These are phyloP conservation scores for Coemansia sp. DNA, from an alignment of 192 early-diverging fungal species.

Conservation along the genomic window DNA sequence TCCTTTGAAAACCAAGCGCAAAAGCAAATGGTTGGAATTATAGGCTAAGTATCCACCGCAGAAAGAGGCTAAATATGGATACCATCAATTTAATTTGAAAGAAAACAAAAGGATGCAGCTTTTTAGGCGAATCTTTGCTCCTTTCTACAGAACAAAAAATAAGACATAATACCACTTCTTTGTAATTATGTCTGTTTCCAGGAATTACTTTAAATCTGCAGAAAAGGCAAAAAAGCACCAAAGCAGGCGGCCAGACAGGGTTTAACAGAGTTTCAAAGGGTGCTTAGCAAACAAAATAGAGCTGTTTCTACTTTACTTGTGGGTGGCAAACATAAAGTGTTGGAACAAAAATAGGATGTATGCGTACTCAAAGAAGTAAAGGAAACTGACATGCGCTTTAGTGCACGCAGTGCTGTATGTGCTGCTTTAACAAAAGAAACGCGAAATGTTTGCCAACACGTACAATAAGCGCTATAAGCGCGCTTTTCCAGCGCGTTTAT, in stretches of 20 bases:
- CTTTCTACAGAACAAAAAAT: neutral
- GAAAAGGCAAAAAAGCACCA: conserved; percentile 7
- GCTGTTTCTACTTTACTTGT: neutral
- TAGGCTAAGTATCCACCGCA: neutral
- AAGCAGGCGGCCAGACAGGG: neutral
- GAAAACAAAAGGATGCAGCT: neutral
- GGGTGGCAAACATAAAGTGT: neutral
- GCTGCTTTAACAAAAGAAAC: neutral
- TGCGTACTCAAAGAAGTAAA: conserved; percentile 4
- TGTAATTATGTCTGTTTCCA: conserved; percentile 7
- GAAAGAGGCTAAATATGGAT: neutral
- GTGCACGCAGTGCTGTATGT: neutral
- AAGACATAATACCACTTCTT: neutral
- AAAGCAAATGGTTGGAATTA: neutral
- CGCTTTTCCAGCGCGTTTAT: neutral
- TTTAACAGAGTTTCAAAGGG: neutral
- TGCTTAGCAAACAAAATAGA: conserved; percentile 1
- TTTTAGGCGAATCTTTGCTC: neutral
- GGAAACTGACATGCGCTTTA: neutral
- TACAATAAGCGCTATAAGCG: neutral
- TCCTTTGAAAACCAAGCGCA: neutral
- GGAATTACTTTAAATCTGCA: conserved; percentile 1
- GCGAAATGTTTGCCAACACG: neutral
- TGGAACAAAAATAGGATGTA: neutral
- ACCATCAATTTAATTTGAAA: neutral